Conservation (phyloP, 1,139 yeast species). For the Sugiyamaella xylanicola region DNA sequence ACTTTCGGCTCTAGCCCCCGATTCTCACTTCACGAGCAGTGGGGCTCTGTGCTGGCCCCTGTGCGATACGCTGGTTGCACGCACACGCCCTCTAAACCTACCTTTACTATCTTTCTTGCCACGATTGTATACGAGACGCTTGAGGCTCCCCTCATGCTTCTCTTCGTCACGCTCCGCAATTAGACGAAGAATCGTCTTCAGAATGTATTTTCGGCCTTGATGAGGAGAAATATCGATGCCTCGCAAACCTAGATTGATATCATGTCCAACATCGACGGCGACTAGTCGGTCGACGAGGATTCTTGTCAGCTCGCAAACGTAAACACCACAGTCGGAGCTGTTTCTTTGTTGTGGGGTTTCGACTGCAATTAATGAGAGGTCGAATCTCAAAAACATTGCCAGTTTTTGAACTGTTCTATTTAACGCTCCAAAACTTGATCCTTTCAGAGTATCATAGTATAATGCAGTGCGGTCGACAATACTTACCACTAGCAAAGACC, state of each 20-base stretch:
- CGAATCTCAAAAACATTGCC: slow-evolving; percentile 36
- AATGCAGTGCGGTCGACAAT: slow-evolving; percentile 45
- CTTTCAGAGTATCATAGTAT: slow-evolving; percentile 51
- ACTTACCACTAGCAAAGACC: slow-evolving; percentile 54
- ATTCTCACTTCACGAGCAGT: too few species aligned
- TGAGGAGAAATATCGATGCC: slow-evolving; percentile 45
- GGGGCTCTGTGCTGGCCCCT: not conserved
- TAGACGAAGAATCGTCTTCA: slow-evolving; percentile 43
- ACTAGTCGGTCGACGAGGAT: slow-evolving; percentile 46
- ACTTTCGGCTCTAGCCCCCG: too few species aligned
- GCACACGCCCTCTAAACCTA: not conserved
- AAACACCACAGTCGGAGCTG: slow-evolving; percentile 78
- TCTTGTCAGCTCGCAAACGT: slow-evolving; percentile 56
- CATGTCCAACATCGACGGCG: slow-evolving; percentile 27
- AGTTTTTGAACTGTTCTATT: slow-evolving; percentile 42
- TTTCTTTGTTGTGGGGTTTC: slow-evolving; percentile 73
- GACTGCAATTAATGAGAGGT: slow-evolving; percentile 36
- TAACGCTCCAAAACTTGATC: slow-evolving; percentile 47
- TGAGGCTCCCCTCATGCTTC: not conserved
- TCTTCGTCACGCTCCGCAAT: slow-evolving; percentile 18
- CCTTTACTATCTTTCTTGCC: not conserved
- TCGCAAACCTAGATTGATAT: slow-evolving; percentile 40
- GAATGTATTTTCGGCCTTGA: slow-evolving; percentile 49
- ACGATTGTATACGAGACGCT: not conserved
- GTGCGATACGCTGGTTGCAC: too few species aligned